Conservation (phyloP, 2,329 filamentous ascomycete genomes). For the Ophiostoma novo-ulmi region DNA sequence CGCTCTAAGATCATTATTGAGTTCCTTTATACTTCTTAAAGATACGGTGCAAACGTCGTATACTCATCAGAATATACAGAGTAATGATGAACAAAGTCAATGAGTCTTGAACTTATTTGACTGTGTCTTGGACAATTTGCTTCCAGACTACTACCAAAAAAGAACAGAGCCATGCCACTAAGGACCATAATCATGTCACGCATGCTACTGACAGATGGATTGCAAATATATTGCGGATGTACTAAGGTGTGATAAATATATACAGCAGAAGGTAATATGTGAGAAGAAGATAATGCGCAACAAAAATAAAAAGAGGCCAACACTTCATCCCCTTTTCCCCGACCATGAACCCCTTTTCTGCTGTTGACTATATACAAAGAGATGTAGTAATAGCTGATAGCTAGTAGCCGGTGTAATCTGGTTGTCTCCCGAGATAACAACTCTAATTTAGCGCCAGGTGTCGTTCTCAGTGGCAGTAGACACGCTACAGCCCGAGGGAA, state of each 20-base stretch:
- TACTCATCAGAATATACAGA: no score
- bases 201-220: neutral
- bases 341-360: neutral
- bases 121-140: no score
- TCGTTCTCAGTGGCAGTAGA: constrained; percentile 15
- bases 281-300: neutral
- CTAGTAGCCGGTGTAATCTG: neutral
- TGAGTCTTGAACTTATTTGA: no score
- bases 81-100: no score
- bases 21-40: no score
- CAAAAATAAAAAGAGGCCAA: neutral
- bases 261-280: neutral
- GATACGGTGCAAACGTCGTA: no score
- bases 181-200: no score
- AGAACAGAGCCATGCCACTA: no score
- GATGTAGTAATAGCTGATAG: neutral
- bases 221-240: neutral
- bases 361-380: neutral
- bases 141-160: no score
- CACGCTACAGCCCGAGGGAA: constrained; percentile 22
- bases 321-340: neutral
- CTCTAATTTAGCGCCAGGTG: constrained; percentile 20
- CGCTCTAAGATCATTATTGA: no score
- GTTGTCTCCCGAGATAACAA: neutral
- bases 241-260: neutral